phyloP scores from a whole-genome alignment of 257 asterid genomes.

The Coffea canephora region DNA sequence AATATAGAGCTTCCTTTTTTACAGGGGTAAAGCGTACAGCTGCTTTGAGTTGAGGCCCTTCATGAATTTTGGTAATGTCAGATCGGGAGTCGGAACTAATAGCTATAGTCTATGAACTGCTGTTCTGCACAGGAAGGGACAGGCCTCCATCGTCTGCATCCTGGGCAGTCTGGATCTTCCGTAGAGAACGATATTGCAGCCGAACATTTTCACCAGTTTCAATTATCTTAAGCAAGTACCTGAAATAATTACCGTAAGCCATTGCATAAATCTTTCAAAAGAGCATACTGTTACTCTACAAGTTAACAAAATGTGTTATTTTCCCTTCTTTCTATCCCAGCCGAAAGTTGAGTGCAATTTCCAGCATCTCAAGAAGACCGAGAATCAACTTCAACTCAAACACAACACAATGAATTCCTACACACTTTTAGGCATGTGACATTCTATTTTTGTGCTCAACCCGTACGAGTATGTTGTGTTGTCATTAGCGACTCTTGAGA shows the following conservation, averaged over 20 bases:
- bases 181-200: constrained; percentile 83
- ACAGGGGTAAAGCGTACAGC: not conserved
- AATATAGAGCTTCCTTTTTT: not conserved
- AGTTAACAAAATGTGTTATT: not conserved
- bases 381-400: not conserved
- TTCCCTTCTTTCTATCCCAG: not conserved
- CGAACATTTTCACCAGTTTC: constrained; percentile 89
- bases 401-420: not conserved
- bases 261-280: not conserved
- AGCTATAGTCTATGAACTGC: constrained; percentile 7
- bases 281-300: not conserved
- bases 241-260: constrained; percentile 16
- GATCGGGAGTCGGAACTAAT: not conserved
- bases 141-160: constrained; percentile 51
- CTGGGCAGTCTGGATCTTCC: constrained; percentile 48
- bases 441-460: not conserved
- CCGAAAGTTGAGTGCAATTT: not conserved
- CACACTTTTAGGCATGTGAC: not conserved
- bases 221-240: constrained; percentile 78
- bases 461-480: too few species aligned
- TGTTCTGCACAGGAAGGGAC: constrained; percentile 58
- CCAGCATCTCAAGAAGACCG: not conserved
- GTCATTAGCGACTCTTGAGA: too few species aligned
- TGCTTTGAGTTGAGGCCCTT: not conserved
- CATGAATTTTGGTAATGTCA: not conserved